Percentiles rank a stretch among this genome's conserved stretches.
These are phyloP conservation scores for Jamesozyma rosinii DNA, from an alignment of 805 yeast genomes.

Conservation along the genomic window DNA sequence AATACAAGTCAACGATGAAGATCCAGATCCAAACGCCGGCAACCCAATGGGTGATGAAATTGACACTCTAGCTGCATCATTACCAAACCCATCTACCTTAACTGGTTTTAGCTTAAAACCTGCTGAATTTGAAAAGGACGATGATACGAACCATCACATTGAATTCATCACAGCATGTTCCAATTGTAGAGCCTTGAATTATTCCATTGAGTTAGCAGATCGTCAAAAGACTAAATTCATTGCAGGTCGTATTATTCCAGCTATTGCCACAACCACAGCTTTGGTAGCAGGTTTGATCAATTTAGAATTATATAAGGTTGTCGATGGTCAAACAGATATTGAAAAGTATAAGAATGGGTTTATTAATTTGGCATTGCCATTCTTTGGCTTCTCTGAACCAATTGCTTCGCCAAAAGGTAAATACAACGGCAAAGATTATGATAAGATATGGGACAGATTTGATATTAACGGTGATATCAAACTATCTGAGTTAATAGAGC, in stretches of 20 bases:
- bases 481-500: slow-evolving; percentile 59
- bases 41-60: slow-evolving; percentile 51
- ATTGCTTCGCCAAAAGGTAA: slow-evolving; percentile 74
- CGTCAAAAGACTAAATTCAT: slow-evolving; percentile 86
- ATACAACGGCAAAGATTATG: slow-evolving; percentile 71
- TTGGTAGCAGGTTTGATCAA: slow-evolving; percentile 91
- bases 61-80: slow-evolving; percentile 56
- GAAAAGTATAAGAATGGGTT: slow-evolving; percentile 91
- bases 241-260: slow-evolving; percentile 97
- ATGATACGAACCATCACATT: slow-evolving; percentile 91
- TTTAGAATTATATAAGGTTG: slow-evolving; percentile 84
- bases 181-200: slow-evolving; percentile 88
- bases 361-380: slow-evolving; percentile 85
- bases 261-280: slow-evolving; percentile 98
- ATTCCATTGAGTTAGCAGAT: slow-evolving; percentile 81
- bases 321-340: slow-evolving; percentile 59
- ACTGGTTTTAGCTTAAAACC: slow-evolving; percentile 82
- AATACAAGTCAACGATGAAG: slow-evolving; percentile 79
- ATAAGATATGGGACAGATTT: slow-evolving; percentile 92
- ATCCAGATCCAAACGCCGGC: slow-evolving; percentile 73
- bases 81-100: slow-evolving; percentile 82
- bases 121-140: slow-evolving; percentile 97
- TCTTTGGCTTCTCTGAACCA: slow-evolving; percentile 95
- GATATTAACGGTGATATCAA: slow-evolving; percentile 71
- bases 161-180: slow-evolving; percentile 95